These are phyloP conservation scores for Cytospora mali DNA, from an alignment of 2,329 filamentous ascomycete species.

Conservation along the genomic window DNA sequence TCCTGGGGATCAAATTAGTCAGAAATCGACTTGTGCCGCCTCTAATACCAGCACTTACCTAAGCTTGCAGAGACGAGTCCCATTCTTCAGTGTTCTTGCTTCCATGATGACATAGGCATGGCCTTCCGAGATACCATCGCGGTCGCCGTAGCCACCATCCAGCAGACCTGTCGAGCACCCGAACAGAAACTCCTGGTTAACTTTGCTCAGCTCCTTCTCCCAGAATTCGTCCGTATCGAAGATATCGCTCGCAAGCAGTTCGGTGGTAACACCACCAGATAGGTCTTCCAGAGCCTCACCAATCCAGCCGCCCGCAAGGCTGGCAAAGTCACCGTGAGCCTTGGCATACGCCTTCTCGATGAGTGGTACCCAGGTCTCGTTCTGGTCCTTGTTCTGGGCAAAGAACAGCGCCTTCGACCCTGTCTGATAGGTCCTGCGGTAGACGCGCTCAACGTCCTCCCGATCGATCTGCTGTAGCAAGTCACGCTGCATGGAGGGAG, in stretches of 20 bases:
- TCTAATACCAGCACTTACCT: slow-evolving; percentile 36
- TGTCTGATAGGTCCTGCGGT: slow-evolving; percentile 71
- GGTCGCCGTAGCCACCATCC: slow-evolving; percentile 48
- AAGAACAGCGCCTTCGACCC: slow-evolving; percentile 77
- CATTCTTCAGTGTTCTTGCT: slow-evolving; percentile 56
- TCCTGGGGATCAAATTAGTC: slow-evolving; percentile 46
- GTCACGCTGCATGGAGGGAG: slow-evolving; percentile 72
- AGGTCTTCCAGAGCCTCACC: slow-evolving; percentile 63
- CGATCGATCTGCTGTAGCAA: slow-evolving; percentile 76
- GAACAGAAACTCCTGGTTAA: slow-evolving; percentile 78
- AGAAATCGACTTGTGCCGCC: fast-evolving
- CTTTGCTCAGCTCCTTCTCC: slow-evolving; percentile 74
- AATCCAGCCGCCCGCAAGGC: slow-evolving; percentile 72
- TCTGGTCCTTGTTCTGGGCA: slow-evolving; percentile 71
- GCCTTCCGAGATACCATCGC: slow-evolving; percentile 59
- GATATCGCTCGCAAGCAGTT: slow-evolving; percentile 68
- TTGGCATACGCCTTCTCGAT: slow-evolving; percentile 83
- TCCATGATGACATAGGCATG: slow-evolving; percentile 66
- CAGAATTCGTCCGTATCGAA: slow-evolving; percentile 78
- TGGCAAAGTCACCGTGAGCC: slow-evolving; percentile 75
- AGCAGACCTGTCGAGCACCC: slow-evolving; percentile 57
- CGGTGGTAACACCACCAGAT: slow-evolving; percentile 67
- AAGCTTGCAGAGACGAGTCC: slow-evolving; percentile 64
- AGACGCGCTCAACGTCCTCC: slow-evolving; percentile 65
- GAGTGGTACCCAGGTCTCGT: slow-evolving; percentile 79